phyloP scores from a whole-genome alignment of 176 grass and related monocot genomes.

The Elymus sibiricus region DNA sequence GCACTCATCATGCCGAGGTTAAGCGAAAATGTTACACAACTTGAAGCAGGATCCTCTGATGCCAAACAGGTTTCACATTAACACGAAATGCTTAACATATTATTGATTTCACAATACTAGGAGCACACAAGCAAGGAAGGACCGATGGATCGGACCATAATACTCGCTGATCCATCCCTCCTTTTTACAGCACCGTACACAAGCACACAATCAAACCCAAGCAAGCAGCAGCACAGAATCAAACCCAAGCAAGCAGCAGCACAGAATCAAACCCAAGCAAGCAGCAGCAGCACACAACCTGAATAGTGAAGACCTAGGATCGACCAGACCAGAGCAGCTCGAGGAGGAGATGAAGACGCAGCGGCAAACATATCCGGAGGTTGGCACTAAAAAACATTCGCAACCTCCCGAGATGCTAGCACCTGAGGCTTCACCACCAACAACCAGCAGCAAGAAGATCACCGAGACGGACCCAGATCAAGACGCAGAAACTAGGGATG shows the following conservation, averaged over 20 bases:
- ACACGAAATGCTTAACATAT: not conserved
- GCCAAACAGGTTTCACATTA: not conserved
- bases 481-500: conserved; percentile 8
- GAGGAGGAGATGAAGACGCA: not conserved
- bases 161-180: conserved; percentile 1
- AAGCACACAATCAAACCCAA: not conserved
- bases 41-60: not conserved
- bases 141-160: conserved; percentile 5
- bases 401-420: conserved; percentile 18
- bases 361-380: not conserved
- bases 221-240: not conserved
- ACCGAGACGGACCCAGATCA: not conserved
- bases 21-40: not conserved
- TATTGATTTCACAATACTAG: not conserved
- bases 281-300: not conserved
- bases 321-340: too few relatives aligned
- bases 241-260: not conserved
- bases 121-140: not conserved
- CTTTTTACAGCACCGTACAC: not conserved
- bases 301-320: not conserved
- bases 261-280: not conserved
- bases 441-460: not conserved
- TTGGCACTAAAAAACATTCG: conserved; percentile 20
- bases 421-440: not conserved
- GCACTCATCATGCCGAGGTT: not conserved